Evolutionary conservation across 129 eudicot genomes (phyloP).

Genomic region (Dittrichia graveolens): DNA sequence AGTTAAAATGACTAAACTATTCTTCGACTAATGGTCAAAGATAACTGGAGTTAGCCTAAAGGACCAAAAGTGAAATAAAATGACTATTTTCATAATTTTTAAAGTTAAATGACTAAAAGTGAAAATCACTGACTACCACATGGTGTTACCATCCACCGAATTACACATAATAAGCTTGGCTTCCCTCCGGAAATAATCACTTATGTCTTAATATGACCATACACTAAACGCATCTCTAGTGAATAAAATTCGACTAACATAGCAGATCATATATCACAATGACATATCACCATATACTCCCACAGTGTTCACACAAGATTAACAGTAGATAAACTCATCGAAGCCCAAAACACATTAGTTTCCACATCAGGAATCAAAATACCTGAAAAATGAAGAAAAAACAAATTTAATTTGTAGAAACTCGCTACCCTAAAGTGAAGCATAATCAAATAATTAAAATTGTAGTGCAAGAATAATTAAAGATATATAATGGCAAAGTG

Average conservation of each 20-base stretch:
- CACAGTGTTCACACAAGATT: background rate
- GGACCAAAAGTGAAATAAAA: too few species aligned
- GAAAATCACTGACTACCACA: too few species aligned
- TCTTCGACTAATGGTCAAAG: too few species aligned
- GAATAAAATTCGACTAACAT: background rate
- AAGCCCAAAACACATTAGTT: conserved; percentile 1
- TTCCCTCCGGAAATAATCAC: background rate
- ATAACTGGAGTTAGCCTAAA: too few species aligned
- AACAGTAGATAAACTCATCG: conserved; percentile 1
- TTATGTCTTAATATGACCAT: background rate
- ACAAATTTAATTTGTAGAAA: background rate
- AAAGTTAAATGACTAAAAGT: too few species aligned
- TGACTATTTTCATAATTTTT: too few species aligned
- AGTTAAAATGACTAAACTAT: too few species aligned
- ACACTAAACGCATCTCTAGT: background rate
- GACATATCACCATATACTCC: conserved; percentile 24
- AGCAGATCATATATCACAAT: conserved; percentile 25
- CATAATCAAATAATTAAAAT: background rate
- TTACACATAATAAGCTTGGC: background rate
- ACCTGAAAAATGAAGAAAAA: background rate
- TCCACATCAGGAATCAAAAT: background rate
- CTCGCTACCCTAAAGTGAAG: background rate
- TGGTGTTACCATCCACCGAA: background rate
- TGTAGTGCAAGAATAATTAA: background rate
- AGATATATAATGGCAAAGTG: background rate